Conservation (phyloP, 352 stramenopile genomes). For the Phytopythium aichiense region DNA sequence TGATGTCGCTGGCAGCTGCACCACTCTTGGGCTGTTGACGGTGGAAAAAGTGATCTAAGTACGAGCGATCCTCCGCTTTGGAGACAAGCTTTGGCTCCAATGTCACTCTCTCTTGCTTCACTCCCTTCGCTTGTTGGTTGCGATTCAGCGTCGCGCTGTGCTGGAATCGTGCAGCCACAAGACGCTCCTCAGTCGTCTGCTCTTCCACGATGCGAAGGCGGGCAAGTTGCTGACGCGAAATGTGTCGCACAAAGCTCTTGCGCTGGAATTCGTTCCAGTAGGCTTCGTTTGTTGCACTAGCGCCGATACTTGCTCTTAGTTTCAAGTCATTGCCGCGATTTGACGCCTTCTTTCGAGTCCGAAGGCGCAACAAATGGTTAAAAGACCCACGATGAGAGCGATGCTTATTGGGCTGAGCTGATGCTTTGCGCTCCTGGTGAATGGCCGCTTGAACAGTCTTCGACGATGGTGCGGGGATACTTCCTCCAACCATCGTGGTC, state of each 20-base stretch:
- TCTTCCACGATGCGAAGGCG: constrained; percentile 20
- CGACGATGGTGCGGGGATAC: background rate
- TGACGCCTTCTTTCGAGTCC: background rate
- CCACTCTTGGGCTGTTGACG: background rate
- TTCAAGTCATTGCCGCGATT: background rate
- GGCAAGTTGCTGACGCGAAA: constrained; percentile 46
- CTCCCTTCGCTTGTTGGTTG: background rate
- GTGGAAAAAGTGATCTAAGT: constrained; percentile 26
- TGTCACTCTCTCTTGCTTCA: background rate
- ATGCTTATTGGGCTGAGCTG: background rate
- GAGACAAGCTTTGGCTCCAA: background rate
- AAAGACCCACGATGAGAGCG: background rate
- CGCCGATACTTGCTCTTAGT: no score
- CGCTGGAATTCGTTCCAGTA: constrained; percentile 48
- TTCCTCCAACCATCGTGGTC: no score
- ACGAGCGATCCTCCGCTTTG: constrained; percentile 9
- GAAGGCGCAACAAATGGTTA: background rate
- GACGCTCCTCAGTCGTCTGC: constrained; percentile 14
- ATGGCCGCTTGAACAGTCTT: background rate
- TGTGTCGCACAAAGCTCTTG: constrained; percentile 53
- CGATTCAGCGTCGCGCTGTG: constrained; percentile 2
- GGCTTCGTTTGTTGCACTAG: background rate
- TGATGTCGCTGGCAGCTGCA: background rate
- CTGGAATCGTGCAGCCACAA: constrained; percentile 22
- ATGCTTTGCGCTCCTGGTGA: background rate